Base-by-base conservation (phyloP, 352 stramenopile species). In the Phytophthora uliginosa region DNA sequence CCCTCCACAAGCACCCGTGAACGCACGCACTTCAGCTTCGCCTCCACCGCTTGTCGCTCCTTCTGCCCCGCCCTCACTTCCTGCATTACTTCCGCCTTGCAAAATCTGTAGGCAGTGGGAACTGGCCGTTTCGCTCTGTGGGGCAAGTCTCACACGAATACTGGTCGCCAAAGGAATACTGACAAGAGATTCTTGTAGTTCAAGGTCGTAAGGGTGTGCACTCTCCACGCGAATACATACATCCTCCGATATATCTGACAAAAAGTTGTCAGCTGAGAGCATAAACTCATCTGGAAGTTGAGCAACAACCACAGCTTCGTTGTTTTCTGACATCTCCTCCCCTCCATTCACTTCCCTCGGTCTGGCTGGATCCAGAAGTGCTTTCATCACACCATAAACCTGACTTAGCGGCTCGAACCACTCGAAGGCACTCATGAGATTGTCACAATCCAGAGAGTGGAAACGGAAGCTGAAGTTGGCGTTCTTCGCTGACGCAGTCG, bases 71-170 rank as follows among this genome's bases (percentile, higher is more conserved):
- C 76, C 79, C 18, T 73, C 70, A 64, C 36, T 68, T 8, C 66
- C 64, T 0, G 42, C 36, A 33, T 48, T 70, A 65, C 50, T 74
- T 17, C 85, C 87, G 3, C 90, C 90, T 73, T 97, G 90, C 4
- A 95, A 52, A 38, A 97, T 97, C 71, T 95, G 90, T 4, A 97
- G 78, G 26, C 90, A 97, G 53, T 97, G 90, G n/a, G 89, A 93
- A 52, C 89, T 94, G 8, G 86, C 87, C 0, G 88, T 97, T 63
- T 95, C 88, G 48, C 88, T 96, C 66, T 83, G 81, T n/a, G 73
- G 69, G 31, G 87, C 86, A 2, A 97, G 74, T 50, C 92, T 91
- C 9, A 97, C 84, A 31, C 89, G 88, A 66, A 97, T 96, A 8
- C 82, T 95, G 0, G 89, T 95, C 18, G 90, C 90, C 45, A 97